Base-by-base conservation (phyloP, 179 eudicot species). In the Heliamphora pulchella region DNA sequence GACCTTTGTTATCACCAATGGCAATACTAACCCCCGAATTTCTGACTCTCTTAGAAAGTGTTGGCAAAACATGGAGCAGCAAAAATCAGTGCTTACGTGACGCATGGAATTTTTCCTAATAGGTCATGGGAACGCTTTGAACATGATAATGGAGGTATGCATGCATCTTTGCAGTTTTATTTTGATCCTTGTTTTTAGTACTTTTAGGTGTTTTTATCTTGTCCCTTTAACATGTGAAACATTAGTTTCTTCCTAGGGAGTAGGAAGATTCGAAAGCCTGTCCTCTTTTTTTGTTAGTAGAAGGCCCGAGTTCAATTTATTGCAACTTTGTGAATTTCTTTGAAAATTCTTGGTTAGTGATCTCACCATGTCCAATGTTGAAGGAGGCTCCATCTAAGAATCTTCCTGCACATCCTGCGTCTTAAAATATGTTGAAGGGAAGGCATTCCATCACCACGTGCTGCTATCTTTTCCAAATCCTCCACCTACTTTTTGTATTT, bases 101-200 rank as follows among this genome's bases (percentile, higher is more conserved):
- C 99, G 0, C 99, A 96, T 86, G 99, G 99, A 74, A 94, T 96
- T 71, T 96, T 96, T 82, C 99, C 99, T 3, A 92, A 96, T 71
- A 85, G 84, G 81, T 89, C 99, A 51, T 96, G 94, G 94, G 89
- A 94, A 83, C 97, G 98, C 78, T 96, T 96, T 77, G 71, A 84
- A 73, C 94, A 88, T 79, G 96, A 96, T 81, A 87, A 82, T 73
- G 88, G 86, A 86, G 99, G 99, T 91, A 90, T n/a, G 80, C 53
- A 75, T 64, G 20, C 39, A 10, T 54, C 20, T 78, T 13, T 68
- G 22, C 39, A 5, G 64, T 31, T 62, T 71, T 69, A 78, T 74
- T 51, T 83, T 20, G 53, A 63, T 48, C 15, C 9, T 75, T 64
- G 17, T 53, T 41, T 44, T 64, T 47, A 47, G 67, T 76, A 67